A percentile compares a stretch with the other conserved stretches of the same genome.
Conservation (phyloP, 2,329 filamentous ascomycete genomes). For the Penicillium freii region DNA sequence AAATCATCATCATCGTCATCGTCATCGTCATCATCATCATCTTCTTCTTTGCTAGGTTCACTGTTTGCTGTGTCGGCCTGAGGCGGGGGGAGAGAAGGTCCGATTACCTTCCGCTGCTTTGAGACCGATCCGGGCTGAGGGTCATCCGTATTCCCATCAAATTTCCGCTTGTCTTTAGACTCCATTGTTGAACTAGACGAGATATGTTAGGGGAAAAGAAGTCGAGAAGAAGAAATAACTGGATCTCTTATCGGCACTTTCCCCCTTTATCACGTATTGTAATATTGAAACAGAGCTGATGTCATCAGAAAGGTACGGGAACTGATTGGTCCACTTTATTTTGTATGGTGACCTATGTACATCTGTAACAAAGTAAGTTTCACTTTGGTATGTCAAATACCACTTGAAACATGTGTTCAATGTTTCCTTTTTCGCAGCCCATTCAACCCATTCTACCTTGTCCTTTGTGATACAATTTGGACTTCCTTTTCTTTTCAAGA, state of each 20-base stretch:
- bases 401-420: neutral
- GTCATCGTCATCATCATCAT: slow-evolving; percentile 25
- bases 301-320: neutral
- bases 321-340: neutral
- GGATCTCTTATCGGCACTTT: slow-evolving; percentile 1
- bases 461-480: neutral
- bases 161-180: slow-evolving; percentile 23
- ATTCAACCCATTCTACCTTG: neutral
- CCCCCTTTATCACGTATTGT: neutral
- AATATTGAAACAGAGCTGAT: neutral
- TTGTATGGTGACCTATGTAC: neutral
- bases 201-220: neutral
- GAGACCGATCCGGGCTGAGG: neutral
- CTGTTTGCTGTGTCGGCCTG: slow-evolving; percentile 20
- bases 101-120: slow-evolving; percentile 47
- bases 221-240: neutral
- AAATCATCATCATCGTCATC: slow-evolving; percentile 42
- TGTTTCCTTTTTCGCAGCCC: too few relatives aligned
- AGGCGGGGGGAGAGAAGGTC: slow-evolving; percentile 56
- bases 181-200: slow-evolving; percentile 5
- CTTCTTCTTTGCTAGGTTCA: slow-evolving; percentile 33
- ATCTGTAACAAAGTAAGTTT: too few relatives aligned
- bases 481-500: too few relatives aligned
- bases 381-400: neutral
- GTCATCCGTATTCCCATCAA: slow-evolving; percentile 6